Evolutionary conservation across 176 grass and related monocot species (phyloP), one percentile per base, ranked within the genome.

Genomic region (Neostapfia colusana): DNA sequence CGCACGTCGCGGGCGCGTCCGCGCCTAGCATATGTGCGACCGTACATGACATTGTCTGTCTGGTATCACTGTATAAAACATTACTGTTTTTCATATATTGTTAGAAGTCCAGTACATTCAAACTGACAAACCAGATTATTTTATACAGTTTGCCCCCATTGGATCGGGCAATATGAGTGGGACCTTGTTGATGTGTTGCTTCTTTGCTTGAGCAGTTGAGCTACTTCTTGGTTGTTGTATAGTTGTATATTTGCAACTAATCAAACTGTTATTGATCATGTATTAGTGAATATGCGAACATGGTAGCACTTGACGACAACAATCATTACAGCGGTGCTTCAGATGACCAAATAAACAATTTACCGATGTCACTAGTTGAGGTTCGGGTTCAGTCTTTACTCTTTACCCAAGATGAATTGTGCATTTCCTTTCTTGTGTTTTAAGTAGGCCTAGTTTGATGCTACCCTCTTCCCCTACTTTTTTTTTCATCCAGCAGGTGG

Each of bases 341-440:
- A 65, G 91, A 88, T 48, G 57, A 42, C 20, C 88, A 93, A 84
- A 97, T 97, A 74, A 82, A 91, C 71, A 93, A 65, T 64, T 79
- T 97, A 28, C 91, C 94, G 65, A 36, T 85, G 34, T 93, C 84
- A 63, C 36, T 77, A 53, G 67, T 89, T 57, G 84, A 91, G 94
- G 94, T 97, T 77, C 2, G 26, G 27, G 40, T 54, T 67, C 28
- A 17, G 10, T 53, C 23, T 79, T 67, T n/a, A n/a, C n/a, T n/a
- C n/a, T n/a, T n/a, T 67, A 34, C 50, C 55, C 23, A 55, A 69
- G 49, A 26, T 85, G 25, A 11, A 48, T 56, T 63, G 4, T 69
- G 54, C 70, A 63, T 9, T 61, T 45, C 59, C n/a, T 54, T 27
- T 62, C 38, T 53, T 17, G 35, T 53, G 59, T 60, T 78, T 54